Evolutionary conservation across 805 yeast species (phyloP).

Genomic region (Starmerella floris): DNA sequence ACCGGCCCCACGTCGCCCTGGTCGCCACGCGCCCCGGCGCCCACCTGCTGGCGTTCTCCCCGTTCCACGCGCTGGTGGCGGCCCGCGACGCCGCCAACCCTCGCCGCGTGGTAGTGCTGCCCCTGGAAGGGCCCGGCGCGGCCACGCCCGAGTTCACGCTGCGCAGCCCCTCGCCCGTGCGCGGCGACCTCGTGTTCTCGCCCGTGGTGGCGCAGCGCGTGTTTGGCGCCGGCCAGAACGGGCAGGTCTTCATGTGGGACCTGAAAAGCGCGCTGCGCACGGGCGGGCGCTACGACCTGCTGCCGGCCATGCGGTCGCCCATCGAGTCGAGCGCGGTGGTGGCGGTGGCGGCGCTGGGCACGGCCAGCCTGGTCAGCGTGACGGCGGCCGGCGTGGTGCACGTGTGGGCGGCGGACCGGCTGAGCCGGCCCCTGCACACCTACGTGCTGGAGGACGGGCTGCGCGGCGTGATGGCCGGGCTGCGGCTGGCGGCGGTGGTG

Average conservation of each 20-base stretch:
- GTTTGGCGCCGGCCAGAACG: conserved; percentile 58
- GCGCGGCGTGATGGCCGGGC: conserved; percentile 1
- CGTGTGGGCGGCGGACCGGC: conserved; percentile 29
- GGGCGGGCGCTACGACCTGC: conserved; percentile 23
- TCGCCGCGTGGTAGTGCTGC: conserved; percentile 19
- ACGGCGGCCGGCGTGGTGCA: conserved; percentile 31
- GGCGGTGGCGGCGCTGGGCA: conserved; percentile 23
- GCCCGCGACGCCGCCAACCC: background rate
- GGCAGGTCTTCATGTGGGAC: conserved; percentile 87
- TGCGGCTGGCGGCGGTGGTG: conserved; percentile 8
- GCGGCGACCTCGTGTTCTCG: conserved; percentile 29
- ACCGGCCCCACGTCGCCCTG: background rate
- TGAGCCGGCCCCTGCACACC: conserved; percentile 28
- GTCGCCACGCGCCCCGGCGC: background rate
- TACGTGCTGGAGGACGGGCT: conserved; percentile 18
- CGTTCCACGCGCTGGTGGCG: background rate
- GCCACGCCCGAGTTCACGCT: conserved; percentile 26
- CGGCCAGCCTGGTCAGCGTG: conserved; percentile 26
- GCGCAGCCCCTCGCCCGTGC: conserved; percentile 32
- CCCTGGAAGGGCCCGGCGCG: background rate
- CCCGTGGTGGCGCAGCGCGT: conserved; percentile 26
- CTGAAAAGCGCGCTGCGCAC: conserved; percentile 36
- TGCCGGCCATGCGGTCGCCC: conserved; percentile 28
- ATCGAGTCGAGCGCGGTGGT: conserved; percentile 27
- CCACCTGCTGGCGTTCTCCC: background rate